These are phyloP conservation scores for Rhinocladiella similis DNA, from an alignment of 2,329 filamentous ascomycete genomes.

Conservation along the genomic window DNA sequence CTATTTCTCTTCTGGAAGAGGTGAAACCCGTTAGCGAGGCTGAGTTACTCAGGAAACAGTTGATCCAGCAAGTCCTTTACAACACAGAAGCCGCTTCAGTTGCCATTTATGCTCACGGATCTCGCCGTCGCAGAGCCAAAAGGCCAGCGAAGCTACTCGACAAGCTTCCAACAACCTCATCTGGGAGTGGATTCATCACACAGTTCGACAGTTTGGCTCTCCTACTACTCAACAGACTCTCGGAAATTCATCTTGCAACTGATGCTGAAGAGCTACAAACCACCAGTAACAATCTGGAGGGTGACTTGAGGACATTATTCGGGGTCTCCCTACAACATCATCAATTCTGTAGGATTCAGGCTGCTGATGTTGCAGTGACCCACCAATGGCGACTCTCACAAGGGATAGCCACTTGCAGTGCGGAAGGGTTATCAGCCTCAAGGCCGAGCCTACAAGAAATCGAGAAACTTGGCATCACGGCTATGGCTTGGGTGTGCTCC, in stretches of 20 bases:
- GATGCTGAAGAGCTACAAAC: too few species aligned
- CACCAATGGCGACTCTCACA: conserved; percentile 17
- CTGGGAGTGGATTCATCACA: too few species aligned
- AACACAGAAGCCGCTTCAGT: conserved; percentile 14
- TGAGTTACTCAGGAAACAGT: conserved; percentile 1
- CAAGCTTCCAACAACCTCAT: too few species aligned
- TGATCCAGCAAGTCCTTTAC: conserved; percentile 11
- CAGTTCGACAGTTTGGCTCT: too few species aligned
- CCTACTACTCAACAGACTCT: too few species aligned
- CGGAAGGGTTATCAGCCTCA: too few species aligned
- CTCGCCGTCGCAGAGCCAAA: background rate
- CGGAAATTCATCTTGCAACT: too few species aligned
- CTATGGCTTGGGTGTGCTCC: conserved; percentile 13
- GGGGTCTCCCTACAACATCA: background rate
- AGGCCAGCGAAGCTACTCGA: background rate
- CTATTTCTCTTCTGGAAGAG: conserved; percentile 5
- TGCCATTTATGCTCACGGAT: conserved; percentile 4
- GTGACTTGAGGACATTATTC: background rate
- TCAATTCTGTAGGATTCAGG: conserved; percentile 11
- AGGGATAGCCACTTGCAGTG: background rate
- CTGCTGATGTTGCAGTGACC: conserved; percentile 11
- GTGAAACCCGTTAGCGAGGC: background rate
- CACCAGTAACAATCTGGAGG: too few species aligned
- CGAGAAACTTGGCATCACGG: background rate
- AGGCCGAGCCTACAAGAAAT: too few species aligned